A percentile compares a stretch with the other conserved stretches of the same genome.
Conservation (phyloP, 148 eudicot species). For the Vaccinium myrtillus region DNA sequence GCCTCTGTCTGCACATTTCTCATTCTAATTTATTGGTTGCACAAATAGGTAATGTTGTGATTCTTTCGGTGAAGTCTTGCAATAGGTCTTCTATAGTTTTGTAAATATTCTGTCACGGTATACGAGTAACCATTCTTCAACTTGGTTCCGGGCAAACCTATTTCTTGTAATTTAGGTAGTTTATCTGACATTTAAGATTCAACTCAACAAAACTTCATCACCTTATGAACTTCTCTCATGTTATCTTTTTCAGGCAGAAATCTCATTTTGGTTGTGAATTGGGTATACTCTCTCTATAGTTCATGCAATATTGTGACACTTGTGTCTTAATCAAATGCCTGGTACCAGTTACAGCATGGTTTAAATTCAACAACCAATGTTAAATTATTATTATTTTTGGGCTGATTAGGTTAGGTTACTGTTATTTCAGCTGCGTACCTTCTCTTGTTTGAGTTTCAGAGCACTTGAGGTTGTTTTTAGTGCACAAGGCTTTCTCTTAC, state of each 20-base stretch:
- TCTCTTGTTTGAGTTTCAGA: background rate
- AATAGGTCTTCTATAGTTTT: background rate
- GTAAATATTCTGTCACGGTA: constrained; percentile 1
- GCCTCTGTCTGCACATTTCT: constrained; percentile 95
- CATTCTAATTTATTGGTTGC: constrained; percentile 87
- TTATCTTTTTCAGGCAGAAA: background rate
- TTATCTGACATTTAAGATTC: background rate
- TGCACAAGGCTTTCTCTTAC: background rate
- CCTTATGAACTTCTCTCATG: background rate
- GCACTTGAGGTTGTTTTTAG: background rate
- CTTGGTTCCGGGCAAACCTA: background rate
- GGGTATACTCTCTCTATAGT: background rate
- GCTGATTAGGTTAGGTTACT: background rate
- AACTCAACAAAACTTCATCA: background rate
- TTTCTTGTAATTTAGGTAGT: background rate
- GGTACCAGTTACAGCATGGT: background rate
- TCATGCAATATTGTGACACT: background rate
- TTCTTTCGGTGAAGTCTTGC: background rate
- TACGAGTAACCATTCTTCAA: too few relatives aligned
- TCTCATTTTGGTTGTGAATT: background rate
- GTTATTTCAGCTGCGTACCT: background rate
- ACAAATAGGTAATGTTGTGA: constrained; percentile 39
- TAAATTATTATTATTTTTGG: background rate
- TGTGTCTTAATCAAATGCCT: background rate
- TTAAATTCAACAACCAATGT: background rate